phyloP scores from a whole-genome alignment of 768 basidiomycete genomes.

The Psilocybe subaeruginosa region DNA sequence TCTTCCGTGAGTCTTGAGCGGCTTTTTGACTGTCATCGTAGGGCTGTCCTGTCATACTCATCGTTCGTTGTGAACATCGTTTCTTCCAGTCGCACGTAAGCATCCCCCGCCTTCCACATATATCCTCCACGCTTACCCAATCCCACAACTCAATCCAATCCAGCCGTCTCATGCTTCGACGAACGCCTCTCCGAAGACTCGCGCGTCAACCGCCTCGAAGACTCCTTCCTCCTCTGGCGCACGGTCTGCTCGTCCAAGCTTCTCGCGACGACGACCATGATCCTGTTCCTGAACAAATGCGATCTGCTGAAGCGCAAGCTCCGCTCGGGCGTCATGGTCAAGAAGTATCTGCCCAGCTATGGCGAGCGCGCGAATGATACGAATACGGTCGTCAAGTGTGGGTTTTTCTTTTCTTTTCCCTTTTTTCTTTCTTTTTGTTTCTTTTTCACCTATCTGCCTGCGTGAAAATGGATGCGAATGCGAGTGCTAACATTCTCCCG shows the following conservation, averaged over 20 bases:
- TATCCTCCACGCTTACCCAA: constrained; percentile 20
- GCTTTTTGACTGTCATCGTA: constrained; percentile 32
- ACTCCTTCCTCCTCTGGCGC: constrained; percentile 71
- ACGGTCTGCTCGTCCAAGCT: constrained; percentile 62
- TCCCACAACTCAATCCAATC: background rate
- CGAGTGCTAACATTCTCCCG: no score
- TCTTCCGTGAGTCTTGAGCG: constrained; percentile 56
- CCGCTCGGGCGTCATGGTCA: constrained; percentile 48
- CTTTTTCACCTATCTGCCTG: no score
- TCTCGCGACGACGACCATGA: constrained; percentile 61
- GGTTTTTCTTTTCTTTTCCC: constrained; percentile 23
- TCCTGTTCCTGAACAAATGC: constrained; percentile 77
- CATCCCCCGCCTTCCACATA: constrained; percentile 30
- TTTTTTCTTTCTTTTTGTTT: background rate
- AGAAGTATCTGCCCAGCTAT: constrained; percentile 60
- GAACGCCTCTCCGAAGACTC: constrained; percentile 58
- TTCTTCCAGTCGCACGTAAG: constrained; percentile 50
- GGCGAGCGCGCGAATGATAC: constrained; percentile 66
- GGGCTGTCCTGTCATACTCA: background rate
- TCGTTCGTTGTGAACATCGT: constrained; percentile 1
- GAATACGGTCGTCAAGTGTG: constrained; percentile 56
- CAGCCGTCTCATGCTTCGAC: constrained; percentile 49
- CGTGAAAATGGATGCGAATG: no score
- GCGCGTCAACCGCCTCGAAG: constrained; percentile 69
- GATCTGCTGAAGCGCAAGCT: constrained; percentile 62